Base-by-base conservation (phyloP, 1,139 yeast genomes). In the Hyphopichia pseudoburtonii region DNA sequence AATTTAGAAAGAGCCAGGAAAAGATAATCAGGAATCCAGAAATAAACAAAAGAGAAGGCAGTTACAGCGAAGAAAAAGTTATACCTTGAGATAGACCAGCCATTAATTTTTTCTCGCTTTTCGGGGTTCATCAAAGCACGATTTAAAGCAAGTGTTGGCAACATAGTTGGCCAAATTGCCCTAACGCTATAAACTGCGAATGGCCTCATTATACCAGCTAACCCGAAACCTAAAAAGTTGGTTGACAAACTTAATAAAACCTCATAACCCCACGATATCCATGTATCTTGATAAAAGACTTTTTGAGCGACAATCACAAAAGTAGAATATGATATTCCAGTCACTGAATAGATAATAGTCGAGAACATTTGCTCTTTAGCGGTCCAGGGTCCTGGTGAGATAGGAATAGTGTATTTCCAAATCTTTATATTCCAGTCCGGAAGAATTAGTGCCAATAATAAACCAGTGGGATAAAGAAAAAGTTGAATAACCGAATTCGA, bases 201-300 rank as follows among this genome's bases (percentile, higher is more conserved):
- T 38, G 69, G 70, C 49, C 86, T 70, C 57, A 78, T 57, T 17
- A 82, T 49, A 40, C 86, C 85, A 27, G 86, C 82, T 48, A 79
- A 68, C 2, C 84, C 82, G 46, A 79, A 73, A 17, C 87, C 87
- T 50, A 82, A 54, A 44, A 72, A 73, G 50, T 80, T 82, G 4
- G 83, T 71, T 2, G 82, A 66, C 27, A 79, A 48, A 4, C 74
- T 66, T 33, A 81, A 56, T 36, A 76, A 54, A 27, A 73, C 51
- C 52, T 77, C 80, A 48, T 75, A 77, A 19, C 82, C 80, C 44
- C 64, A 63, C 17, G 61, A 60, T 10, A 70, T 74, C 72, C 77
- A 72, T 6, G 56, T 39, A 28, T 59, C 15, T 11, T 28, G n/a
- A 45, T 74, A 54, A 27, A 44, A 52, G 6, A 58, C 24, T 39